Conservation (phyloP, 164 flowering plant species). For the Malania oleifera region DNA sequence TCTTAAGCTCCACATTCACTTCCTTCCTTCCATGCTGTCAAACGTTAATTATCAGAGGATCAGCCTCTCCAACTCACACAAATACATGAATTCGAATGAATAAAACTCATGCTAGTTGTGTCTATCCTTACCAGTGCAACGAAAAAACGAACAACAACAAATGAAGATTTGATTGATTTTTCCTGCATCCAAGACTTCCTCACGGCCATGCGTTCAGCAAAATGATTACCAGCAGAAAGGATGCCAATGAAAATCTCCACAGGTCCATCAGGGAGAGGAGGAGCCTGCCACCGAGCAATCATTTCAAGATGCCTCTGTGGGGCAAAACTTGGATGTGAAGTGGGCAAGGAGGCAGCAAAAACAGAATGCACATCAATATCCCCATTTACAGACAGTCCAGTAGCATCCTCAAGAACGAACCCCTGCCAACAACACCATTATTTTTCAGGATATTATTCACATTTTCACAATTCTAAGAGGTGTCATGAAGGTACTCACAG, state of each 20-base stretch:
- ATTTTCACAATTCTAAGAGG: not conserved
- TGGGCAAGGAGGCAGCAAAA: conserved; percentile 83
- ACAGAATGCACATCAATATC: conserved; percentile 72
- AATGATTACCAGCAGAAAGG: conserved; percentile 41
- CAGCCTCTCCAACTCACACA: not conserved
- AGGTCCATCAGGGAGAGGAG: conserved; percentile 23
- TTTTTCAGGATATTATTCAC: conserved; percentile 5
- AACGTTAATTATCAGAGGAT: not conserved
- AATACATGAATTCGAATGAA: not conserved
- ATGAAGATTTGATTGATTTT: conserved; percentile 41
- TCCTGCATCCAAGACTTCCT: conserved; percentile 81
- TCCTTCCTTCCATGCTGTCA: conserved; percentile 58
- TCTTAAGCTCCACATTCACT: conserved; percentile 58
- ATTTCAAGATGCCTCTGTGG: conserved; percentile 76
- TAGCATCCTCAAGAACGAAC: conserved; percentile 91
- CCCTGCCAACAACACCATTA: conserved; percentile 42
- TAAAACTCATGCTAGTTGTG: not conserved
- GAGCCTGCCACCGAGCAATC: conserved; percentile 30
- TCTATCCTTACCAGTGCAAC: conserved; percentile 49
- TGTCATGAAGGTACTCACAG: conserved; percentile 48
- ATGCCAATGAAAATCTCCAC: conserved; percentile 38
- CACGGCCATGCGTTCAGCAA: conserved; percentile 62
- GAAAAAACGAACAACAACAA: conserved; percentile 58
- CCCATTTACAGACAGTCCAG: conserved; percentile 74
- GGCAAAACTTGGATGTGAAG: conserved; percentile 80